Base-by-base conservation (phyloP, 2,329 filamentous ascomycete species). In the Calonectria hawksworthii region DNA sequence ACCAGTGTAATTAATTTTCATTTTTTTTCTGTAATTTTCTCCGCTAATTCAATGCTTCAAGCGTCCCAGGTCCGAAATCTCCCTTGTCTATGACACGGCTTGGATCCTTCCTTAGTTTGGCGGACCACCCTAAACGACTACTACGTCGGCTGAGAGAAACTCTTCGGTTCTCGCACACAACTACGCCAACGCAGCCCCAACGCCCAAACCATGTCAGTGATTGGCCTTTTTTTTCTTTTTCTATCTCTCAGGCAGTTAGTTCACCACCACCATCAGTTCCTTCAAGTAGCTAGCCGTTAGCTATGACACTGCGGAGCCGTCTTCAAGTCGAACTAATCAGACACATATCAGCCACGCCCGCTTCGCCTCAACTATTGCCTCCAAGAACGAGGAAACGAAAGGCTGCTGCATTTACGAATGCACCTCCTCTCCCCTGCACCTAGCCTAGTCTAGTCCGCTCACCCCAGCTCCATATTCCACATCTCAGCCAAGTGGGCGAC, bases 291-390 rank as follows among this genome's bases (percentile, higher is more conserved):
- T 44, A 47, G 32, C 50, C 59, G 47, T 63, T 66, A 23, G 44
- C 65, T 26, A 73, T 50, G 34, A 30, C 28, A 47, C 26, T 56
- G 32, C 70, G 65, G 54, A 64, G 47, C 47, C 34, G 44, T 56
- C 54, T 34, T 44, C 28, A 23, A 67, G 66, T 64, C 32, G 16
- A 47, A 68, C 54, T 78, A 75, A 76, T 76, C 72, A 80, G 73
- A 76, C 79, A 79, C 67, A 70, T 70, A 9, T 73, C 73, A 72
- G 69, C 67, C 72, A 47, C 64, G 21, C 36, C 70, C 59, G 32
- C 38, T 6, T 21, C 44, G 16, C 50, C 59, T 66, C 30, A 59
- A 28, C 59, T 28, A 67, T 50, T n/a, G 28, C 63, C 51, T 66
- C n/a, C 32, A n/a, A 59, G 44, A 63, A 30, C 23, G 69, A 50